A percentile compares a stretch with the other conserved stretches of the same genome.
These are phyloP conservation scores for Exobasidium rhododendri DNA, from an alignment of 1,284 basidiomycete species.

Conservation along the genomic window DNA sequence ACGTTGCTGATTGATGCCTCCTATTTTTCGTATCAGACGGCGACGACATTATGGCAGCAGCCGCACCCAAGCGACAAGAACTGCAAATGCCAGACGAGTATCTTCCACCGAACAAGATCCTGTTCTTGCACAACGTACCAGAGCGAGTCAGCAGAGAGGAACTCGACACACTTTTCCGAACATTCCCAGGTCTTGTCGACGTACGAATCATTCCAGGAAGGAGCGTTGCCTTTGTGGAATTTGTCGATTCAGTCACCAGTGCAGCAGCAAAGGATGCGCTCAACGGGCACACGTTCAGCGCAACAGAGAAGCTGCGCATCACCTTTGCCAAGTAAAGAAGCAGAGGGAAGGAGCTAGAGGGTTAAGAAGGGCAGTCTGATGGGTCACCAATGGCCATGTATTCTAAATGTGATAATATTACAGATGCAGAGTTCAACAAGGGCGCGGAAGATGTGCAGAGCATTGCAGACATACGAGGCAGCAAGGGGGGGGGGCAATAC, in stretches of 20 bases:
- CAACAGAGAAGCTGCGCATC: conserved; percentile 47
- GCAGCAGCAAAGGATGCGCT: conserved; percentile 46
- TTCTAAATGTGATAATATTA: background rate
- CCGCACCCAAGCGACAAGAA: conserved; percentile 12
- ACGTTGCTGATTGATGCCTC: too few species aligned
- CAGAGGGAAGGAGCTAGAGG: background rate
- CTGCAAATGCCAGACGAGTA: conserved; percentile 89
- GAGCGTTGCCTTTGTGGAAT: conserved; percentile 53
- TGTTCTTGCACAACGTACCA: conserved; percentile 74
- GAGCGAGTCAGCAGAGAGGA: conserved; percentile 32
- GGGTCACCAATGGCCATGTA: background rate
- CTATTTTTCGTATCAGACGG: background rate
- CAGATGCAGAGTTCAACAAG: too few species aligned
- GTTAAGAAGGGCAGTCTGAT: background rate
- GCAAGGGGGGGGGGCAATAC: too few species aligned
- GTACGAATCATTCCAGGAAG: conserved; percentile 52
- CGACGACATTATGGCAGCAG: background rate
- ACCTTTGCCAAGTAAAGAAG: conserved; percentile 17
- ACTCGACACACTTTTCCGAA: conserved; percentile 39
- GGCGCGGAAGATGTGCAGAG: too few species aligned
- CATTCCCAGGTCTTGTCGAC: conserved; percentile 37
- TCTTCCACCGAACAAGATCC: conserved; percentile 95
- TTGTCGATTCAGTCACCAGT: conserved; percentile 36
- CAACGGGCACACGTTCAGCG: conserved; percentile 45
- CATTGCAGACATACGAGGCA: too few species aligned